Base-by-base conservation (phyloP, 106 monocot genomes). In the Dendrobium catenatum region DNA sequence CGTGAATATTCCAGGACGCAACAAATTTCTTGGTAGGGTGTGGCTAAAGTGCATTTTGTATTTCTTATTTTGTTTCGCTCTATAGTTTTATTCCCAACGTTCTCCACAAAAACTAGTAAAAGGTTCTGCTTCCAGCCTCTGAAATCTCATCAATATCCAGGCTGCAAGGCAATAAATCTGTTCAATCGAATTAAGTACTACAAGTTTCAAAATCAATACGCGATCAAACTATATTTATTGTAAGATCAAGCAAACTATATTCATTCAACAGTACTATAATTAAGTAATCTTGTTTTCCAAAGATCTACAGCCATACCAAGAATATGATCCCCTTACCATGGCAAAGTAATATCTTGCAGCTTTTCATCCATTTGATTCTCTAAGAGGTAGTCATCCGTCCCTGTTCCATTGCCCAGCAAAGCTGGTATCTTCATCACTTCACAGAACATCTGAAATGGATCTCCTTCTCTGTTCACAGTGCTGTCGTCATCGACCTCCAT, bases 101-200 rank as follows among this genome's bases (percentile, higher is more conserved):
- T 37, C 37, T 37, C 37, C 37, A 37, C 37, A 37, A 37, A 37
- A 37, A 37, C 37, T 37, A 31, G 31, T 31, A 37, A 37, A 37
- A 37, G 37, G 37, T 37, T 37, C 37, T 37, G 48, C 11, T 11
- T 48, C 11, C 48, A 7, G 7, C 48, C 48, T 48, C 48, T 48
- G 7, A 10, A 48, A 87, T 88, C 56, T 88, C 88, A 73, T 83
- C 90, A 31, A 85, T 82, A 41, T 90, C 90, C 54, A 88, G 64
- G 42, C 90, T 88, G 86, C 82, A 86, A 77, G 43, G 55, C 20
- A 9, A 18, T 49, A 84, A 67, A 74, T 1, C 42, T 81, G 78
- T 24, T 42, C 24, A 31, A 64, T 72, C 2, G 19, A 74, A 33
- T 11, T 66, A 9, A 54, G 37, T 37, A 37, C 3, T 81, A 41